Base-by-base conservation (phyloP, 129 eudicot species). In the Chrysanthemum lavandulifolium region DNA sequence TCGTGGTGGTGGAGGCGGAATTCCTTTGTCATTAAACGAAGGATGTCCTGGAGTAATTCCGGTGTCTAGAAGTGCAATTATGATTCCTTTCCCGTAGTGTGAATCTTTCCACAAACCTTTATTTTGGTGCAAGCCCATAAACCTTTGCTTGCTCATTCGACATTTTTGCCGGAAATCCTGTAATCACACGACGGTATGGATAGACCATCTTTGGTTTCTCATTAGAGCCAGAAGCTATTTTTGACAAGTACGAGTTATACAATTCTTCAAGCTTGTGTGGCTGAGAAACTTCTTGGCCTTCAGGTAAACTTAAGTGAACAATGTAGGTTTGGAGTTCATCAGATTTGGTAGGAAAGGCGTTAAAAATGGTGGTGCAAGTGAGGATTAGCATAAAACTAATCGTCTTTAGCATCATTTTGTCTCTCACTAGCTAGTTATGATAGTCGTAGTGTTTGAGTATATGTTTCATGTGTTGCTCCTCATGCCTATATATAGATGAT, bases 151-250 rank as follows among this genome's bases (percentile, higher is more conserved):
- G 63, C 33, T 57, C 6, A 13, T 10, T 13, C 63, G 63, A 57
- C 8, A 57, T 7, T 5, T 57, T 56, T 16, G 25, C 61, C 15
- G 61, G 27, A 3, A 15, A 56, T 16, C 61, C 25, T 16, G 61
- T 56, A 15, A 56, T 56, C 21, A 56, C 61, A 5, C 21, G 25
- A 10, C 21, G 61, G 25, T 56, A 56, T 5, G 25, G 3, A 56
- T 56, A 21, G 21, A 16, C 61, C 61, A 56, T 56, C 61, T 56
- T 56, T 56, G 61, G 61, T 56, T 56, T 56, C 27, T 56, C 61
- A 10, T 6, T 56, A n/a, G 61, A 15, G 61, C 21, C 61, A 13
- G 25, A 15, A 21, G 21, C 61, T 40, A 40, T 40, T 56, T 56
- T 56, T 56, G 61, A 56, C 61, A 56, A 15, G 10, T n/a, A 56